Evolutionary conservation across 345 rosid genomes (phyloP).

Genomic region (Geranium brycei): DNA sequence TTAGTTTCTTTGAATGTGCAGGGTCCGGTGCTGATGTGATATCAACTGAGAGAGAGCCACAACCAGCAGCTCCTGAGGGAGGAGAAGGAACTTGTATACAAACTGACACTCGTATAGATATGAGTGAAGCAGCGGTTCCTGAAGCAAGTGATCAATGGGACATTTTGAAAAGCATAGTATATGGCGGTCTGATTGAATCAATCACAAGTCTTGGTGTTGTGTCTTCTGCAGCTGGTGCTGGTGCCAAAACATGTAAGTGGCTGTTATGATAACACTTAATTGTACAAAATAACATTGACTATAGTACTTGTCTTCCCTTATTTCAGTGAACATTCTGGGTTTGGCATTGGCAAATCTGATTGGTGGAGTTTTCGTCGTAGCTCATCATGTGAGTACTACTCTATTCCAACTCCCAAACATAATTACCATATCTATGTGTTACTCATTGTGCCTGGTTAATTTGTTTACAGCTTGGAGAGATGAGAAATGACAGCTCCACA

Average conservation of each 20-base stretch:
- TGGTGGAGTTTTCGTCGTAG: conserved; percentile 54
- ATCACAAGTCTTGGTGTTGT: conserved; percentile 70
- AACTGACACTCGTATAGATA: conserved; percentile 5
- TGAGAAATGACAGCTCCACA: conserved; percentile 27
- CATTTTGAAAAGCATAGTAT: conserved; percentile 65
- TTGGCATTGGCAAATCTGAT: conserved; percentile 72
- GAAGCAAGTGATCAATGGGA: conserved; percentile 25
- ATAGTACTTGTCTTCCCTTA: background rate
- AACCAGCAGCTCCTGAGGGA: background rate
- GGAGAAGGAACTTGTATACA: conserved; percentile 3
- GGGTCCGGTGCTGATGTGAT: too few species aligned
- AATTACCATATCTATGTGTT: background rate
- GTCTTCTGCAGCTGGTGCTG: conserved; percentile 79
- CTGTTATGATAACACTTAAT: background rate
- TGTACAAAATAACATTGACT: background rate
- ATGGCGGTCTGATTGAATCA: conserved; percentile 73
- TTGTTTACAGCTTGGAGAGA: conserved; percentile 49
- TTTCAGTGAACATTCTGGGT: conserved; percentile 64
- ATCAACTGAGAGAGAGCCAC: background rate
- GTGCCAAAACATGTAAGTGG: conserved; percentile 59
- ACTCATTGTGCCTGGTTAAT: background rate
- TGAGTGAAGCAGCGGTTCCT: conserved; percentile 8
- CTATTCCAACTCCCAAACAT: background rate
- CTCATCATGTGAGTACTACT: conserved; percentile 43
- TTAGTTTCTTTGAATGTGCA: too few species aligned